Percentiles rank a stretch among this genome's conserved stretches.
Conservation (phyloP, 768 basidiomycete genomes). For the Podaxis sp. region DNA sequence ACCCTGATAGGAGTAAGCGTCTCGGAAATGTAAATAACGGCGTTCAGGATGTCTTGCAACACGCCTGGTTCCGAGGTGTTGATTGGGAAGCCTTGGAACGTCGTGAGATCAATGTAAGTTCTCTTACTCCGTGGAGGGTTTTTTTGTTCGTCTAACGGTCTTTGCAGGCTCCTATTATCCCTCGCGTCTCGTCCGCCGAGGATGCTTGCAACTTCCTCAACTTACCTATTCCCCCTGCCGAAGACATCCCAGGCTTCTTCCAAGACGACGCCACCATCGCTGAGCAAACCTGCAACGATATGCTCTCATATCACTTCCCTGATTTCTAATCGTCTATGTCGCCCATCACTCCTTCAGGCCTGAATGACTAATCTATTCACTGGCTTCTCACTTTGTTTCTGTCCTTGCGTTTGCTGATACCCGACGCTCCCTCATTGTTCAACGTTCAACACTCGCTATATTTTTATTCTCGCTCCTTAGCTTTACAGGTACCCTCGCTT, state of each 20-base stretch:
- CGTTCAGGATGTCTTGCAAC: slow-evolving; percentile 85
- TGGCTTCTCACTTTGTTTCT: not conserved
- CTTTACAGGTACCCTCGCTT: slow-evolving; percentile 2
- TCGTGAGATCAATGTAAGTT: slow-evolving; percentile 77
- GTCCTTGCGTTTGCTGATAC: slow-evolving; percentile 1
- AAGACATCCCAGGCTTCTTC: slow-evolving; percentile 78
- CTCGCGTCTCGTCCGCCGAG: slow-evolving; percentile 73
- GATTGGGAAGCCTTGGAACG: slow-evolving; percentile 89
- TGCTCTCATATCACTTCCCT: slow-evolving; percentile 67
- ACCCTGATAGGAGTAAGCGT: slow-evolving; percentile 88
- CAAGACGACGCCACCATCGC: slow-evolving; percentile 58
- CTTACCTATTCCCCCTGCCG: slow-evolving; percentile 70
- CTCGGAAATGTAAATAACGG: slow-evolving; percentile 93
- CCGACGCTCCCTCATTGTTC: slow-evolving; percentile 11
- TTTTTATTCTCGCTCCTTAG: slow-evolving; percentile 7
- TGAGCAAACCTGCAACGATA: slow-evolving; percentile 63
- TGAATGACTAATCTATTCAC: not conserved
- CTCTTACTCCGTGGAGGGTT: not conserved
- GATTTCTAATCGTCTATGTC: slow-evolving; percentile 55
- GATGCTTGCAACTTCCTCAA: slow-evolving; percentile 87
- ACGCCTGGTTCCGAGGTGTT: slow-evolving; percentile 95
- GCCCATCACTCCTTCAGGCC: not conserved
- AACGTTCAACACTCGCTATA: slow-evolving; percentile 6
- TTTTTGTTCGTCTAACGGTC: slow-evolving; percentile 12
- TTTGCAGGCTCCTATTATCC: slow-evolving; percentile 79